These are phyloP conservation scores for Epicoccum sorghinum DNA, from an alignment of 2,329 filamentous ascomycete genomes.

Conservation along the genomic window DNA sequence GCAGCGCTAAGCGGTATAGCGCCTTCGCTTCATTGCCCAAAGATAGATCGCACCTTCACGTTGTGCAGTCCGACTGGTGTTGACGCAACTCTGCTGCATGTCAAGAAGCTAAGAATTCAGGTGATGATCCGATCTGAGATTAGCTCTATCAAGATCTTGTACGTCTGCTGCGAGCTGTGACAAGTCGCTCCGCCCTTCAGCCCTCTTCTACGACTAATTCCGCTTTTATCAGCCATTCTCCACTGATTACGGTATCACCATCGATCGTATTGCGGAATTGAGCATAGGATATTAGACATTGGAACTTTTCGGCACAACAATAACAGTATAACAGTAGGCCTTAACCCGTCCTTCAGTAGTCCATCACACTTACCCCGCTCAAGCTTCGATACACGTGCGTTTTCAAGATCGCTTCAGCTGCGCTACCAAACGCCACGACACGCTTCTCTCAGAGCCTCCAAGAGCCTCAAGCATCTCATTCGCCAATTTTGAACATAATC, in stretches of 20 bases:
- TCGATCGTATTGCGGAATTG: slow-evolving; percentile 18
- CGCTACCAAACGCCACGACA: slow-evolving; percentile 4
- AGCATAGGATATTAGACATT: not conserved
- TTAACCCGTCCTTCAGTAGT: not conserved
- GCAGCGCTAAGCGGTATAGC: slow-evolving; percentile 11
- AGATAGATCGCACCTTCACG: slow-evolving; percentile 11
- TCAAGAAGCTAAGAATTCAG: slow-evolving; percentile 12
- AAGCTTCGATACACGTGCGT: not conserved
- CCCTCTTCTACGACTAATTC: slow-evolving; percentile 17
- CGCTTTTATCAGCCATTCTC: slow-evolving; percentile 18
- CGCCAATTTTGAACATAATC: not conserved
- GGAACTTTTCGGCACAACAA: not conserved
- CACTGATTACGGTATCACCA: slow-evolving; percentile 15
- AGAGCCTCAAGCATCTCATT: slow-evolving; percentile 8
- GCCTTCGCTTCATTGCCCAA: slow-evolving; percentile 16
- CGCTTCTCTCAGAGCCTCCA: slow-evolving; percentile 4
- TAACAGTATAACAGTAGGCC: not conserved
- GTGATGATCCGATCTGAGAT: slow-evolving; percentile 4
- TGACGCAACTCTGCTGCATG: slow-evolving; percentile 1
- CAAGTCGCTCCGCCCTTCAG: slow-evolving; percentile 9
- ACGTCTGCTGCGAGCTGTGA: not conserved
- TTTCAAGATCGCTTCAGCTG: slow-evolving; percentile 7
- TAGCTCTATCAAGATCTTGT: slow-evolving; percentile 4
- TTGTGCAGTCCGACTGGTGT: slow-evolving; percentile 1
- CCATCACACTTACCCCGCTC: not conserved